Evolutionary conservation across 768 basidiomycete species (phyloP), one percentile per base, ranked within the genome.

Genomic region (Amanita phalloides): DNA sequence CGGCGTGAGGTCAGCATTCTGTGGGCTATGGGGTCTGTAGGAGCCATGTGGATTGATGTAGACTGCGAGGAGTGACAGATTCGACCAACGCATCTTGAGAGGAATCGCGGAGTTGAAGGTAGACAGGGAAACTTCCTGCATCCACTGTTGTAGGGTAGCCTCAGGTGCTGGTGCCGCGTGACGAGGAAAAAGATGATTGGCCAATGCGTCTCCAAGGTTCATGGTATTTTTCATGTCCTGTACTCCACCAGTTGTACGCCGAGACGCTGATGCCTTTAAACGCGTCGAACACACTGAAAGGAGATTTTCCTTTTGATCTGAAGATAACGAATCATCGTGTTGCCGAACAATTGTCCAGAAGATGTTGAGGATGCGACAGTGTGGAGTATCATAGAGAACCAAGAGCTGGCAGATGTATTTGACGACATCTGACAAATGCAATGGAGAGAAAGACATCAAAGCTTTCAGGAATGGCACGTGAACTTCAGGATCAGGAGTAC

Each of bases 381-480:
- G 64, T 14, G 67, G 73, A 30, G 64, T 58, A 10, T 56, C 55
- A 35, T 68, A 60, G 9, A 57, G 59, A 13, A 63, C 60, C 30
- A 78, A 60, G 36, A 71, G 55, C 11, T 60, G 54, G 58, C 66
- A 72, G 44, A 82, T 57, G 51, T 64, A 56, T 6, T 60, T 48
- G 36, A 75, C 64, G 58, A 62, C 61, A 58, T 4, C 63, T 51
- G 10, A 68, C 57, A 38, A 65, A 62, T 35, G 60, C 58, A 13
- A 57, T 39, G 11, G 65, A 61, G 4, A 53, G 58, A 39, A 57
- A 57, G 61, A 58, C 26, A 75, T 57, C 28, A 79, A 68, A 0
- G 68, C 61, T 21, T 68, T 61, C 6, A 80, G 63, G 59, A 74
- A 82, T 9, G 73, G 65, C 3, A 74, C 51, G 44, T 81, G 79